Evolutionary conservation across 805 yeast genomes (phyloP), one percentile per base, ranked within the genome.

Genomic region (Lachancea cidri): DNA sequence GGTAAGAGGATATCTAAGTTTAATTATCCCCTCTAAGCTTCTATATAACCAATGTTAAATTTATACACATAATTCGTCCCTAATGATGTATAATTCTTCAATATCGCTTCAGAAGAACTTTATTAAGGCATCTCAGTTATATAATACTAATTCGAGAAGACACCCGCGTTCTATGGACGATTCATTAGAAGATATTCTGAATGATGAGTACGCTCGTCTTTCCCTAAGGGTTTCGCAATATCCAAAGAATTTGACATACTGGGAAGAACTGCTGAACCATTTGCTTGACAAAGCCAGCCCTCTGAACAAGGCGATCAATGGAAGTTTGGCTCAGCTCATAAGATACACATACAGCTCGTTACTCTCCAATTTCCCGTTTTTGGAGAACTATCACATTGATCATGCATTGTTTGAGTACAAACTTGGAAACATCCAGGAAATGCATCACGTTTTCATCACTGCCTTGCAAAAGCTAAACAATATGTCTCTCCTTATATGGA

Each of bases 321-420:
- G 36, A n/a, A 39, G 43, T 20, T 14, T 55, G 11, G 48, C 46
- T 30, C 40, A 49, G 31, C 38, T 58, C 20, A 47, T 58, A 17
- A 33, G 44, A n/a, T 36, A 49, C 2, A 52, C 63, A 1, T 63
- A 62, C 38, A 46, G 48, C n/a, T 55, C 64, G 1, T 25, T 63
- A 48, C 44, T 63, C 1, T 47, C 39, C 8, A 40, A 55, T 19
- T 61, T 63, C 45, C 66, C 65, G 3, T 58, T 44, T 36, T 37
- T 61, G 31, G 67, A 63, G 36, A 61, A 59, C 38, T 63, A 62
- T 39, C 51, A 59, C 29, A 49, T 63, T 27, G 67, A 63, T 41
- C 60, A 53, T 42, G 66, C 64, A 3, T 43, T 62, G 6, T 53
- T 63, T 17, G 62, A 63, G 41, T 62, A 53, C 32, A 59, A 57